Conservation (phyloP, 2,329 filamentous ascomycete species). For the Truncatella angustata region DNA sequence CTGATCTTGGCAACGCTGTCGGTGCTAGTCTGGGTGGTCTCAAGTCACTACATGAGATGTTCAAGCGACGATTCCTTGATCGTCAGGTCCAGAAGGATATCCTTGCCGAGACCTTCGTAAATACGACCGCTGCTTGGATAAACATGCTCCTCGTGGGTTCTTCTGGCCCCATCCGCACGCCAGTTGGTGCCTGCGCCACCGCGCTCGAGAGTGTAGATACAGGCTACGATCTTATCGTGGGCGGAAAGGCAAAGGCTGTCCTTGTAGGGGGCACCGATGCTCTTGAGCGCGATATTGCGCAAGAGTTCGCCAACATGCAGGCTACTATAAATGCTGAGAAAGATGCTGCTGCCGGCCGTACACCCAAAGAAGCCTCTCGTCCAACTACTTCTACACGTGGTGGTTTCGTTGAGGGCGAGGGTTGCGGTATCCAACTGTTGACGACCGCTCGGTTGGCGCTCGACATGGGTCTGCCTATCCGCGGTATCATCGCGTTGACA, state of each 20-base stretch:
- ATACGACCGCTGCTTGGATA: constrained; percentile 34
- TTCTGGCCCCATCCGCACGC: constrained; percentile 32
- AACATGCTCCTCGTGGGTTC: constrained; percentile 40
- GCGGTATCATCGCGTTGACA: constrained; percentile 30
- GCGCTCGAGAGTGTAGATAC: constrained; percentile 33
- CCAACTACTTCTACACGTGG: constrained; percentile 29
- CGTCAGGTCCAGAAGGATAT: constrained; percentile 30
- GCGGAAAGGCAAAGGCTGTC: constrained; percentile 27
- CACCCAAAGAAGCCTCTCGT: constrained; percentile 32
- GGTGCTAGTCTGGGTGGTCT: constrained; percentile 31
- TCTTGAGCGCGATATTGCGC: constrained; percentile 27
- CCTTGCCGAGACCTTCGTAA: constrained; percentile 33
- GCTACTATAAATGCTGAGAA: constrained; percentile 31
- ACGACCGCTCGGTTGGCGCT: constrained; percentile 31
- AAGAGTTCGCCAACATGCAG: constrained; percentile 34
- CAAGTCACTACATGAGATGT: constrained; percentile 25
- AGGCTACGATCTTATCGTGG: constrained; percentile 30
- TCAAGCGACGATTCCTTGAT: constrained; percentile 28
- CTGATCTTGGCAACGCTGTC: constrained; percentile 33
- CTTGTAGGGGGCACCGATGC: constrained; percentile 35
- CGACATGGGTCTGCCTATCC: constrained; percentile 32
- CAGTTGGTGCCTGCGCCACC: constrained; percentile 37
- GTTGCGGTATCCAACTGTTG: constrained; percentile 34
- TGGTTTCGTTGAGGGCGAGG: constrained; percentile 36
- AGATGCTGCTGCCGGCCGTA: constrained; percentile 25